Conservation (phyloP, 1,284 basidiomycete genomes). For the Marasmius sp. region DNA sequence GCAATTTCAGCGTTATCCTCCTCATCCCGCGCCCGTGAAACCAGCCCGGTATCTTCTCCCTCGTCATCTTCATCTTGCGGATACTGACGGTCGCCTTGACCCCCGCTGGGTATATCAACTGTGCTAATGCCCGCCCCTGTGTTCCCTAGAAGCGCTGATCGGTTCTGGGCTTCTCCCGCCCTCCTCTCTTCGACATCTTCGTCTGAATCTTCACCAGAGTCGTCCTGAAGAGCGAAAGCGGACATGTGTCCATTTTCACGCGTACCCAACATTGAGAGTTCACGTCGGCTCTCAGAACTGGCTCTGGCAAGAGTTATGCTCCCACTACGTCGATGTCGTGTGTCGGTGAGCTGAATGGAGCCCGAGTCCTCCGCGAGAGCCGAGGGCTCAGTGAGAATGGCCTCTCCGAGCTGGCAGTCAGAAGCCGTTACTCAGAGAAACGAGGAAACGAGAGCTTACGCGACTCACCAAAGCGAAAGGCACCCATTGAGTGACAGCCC, state of each 20-base stretch:
- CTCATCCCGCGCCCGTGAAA: conserved; percentile 18
- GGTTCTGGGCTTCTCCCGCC: conserved; percentile 11
- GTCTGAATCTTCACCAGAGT: background rate
- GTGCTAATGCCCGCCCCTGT: conserved; percentile 44
- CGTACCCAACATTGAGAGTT: background rate
- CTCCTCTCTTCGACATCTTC: conserved; percentile 6
- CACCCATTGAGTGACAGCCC: conserved; percentile 81
- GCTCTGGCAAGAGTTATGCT: background rate
- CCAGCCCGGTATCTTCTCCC: conserved; percentile 15
- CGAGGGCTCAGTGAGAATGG: conserved; percentile 58
- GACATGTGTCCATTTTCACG: background rate
- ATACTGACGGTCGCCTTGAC: conserved; percentile 18
- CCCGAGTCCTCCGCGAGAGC: conserved; percentile 38
- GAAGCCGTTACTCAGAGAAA: background rate
- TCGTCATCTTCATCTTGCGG: conserved; percentile 27
- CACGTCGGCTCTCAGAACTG: background rate
- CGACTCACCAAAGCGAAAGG: conserved; percentile 70
- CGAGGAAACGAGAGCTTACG: background rate
- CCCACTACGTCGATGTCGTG: conserved; percentile 21
- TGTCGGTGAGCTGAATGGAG: conserved; percentile 55
- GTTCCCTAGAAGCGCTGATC: conserved; percentile 39
- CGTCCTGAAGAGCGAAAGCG: conserved; percentile 15
- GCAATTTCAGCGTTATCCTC: conserved; percentile 13
- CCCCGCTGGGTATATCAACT: conserved; percentile 21
- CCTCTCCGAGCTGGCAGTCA: conserved; percentile 60